Evolutionary conservation across 2,329 filamentous ascomycete genomes (phyloP), one percentile per base, ranked within the genome.

Genomic region (Pseudogymnoascus sp.): DNA sequence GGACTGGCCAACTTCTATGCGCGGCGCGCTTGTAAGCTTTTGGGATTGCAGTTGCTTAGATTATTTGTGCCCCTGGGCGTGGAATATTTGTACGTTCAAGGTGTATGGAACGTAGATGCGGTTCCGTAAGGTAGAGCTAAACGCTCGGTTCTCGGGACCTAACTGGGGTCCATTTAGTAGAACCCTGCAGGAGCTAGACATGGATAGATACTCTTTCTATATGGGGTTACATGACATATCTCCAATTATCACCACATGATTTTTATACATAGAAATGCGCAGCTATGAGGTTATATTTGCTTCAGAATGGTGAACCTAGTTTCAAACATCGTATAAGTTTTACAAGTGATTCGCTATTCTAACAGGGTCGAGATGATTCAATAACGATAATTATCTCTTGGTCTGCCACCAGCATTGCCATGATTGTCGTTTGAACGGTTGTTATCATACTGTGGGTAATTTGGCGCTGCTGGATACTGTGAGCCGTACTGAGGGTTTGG

Each of bases 391-490:
- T 33, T 56, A 33, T 56, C 50, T 33, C 50, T 56, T 56, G 50
- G 50, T 33, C 59, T 26, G 56, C 56, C 28, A 26, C 43, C 43
- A 40, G 16, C 16, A 60, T 35, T 35, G 31, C 56, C 59, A 6
- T 35, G 35, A 26, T 19, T 24, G 59, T 24, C 38, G 14, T 60
- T 41, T 16, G 33, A 26, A 41, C 59, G 35, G 12, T 40, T 60
- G 59, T 40, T 60, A 40, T 31, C 59, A 31, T 72, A 70, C 16
- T 61, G 50, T 22, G 60, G 41, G 38, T 50, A 31, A 16, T 65
- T 63, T 1, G 68, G 65, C 6, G 68, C 66, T 28, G 66, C 69
- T 28, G 59, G 37, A 59, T 67, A 68, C 22, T 56, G 38, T 59
- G 60, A 33, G 12, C 43, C 38, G 16, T 62, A 59, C 38, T 62